These are phyloP conservation scores for Dorcoceras hygrometricum DNA, from an alignment of 257 asterid species.

Conservation along the genomic window DNA sequence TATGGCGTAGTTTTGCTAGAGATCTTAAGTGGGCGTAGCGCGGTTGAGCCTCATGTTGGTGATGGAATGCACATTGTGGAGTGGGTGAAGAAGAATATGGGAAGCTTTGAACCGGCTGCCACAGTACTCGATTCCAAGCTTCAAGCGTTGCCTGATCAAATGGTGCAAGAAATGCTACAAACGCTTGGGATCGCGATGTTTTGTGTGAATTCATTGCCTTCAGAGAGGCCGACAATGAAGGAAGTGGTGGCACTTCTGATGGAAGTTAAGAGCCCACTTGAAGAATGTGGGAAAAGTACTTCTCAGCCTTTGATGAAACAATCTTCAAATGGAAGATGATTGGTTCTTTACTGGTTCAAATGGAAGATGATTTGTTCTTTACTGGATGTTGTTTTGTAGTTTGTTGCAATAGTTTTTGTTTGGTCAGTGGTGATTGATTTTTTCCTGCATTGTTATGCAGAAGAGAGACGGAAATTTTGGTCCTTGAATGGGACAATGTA, in stretches of 20 bases:
- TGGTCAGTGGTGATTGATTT: slow-evolving; percentile 30
- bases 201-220: slow-evolving; percentile 80
- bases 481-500: slow-evolving; percentile 32
- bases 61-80: slow-evolving; percentile 84
- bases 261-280: slow-evolving; percentile 85
- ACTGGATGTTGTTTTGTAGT: slow-evolving; percentile 7
- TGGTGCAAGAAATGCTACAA: slow-evolving; percentile 97
- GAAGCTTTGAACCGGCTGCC: slow-evolving; percentile 86
- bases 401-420: neutral
- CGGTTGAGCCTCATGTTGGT: slow-evolving; percentile 71
- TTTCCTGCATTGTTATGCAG: slow-evolving; percentile 21
- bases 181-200: slow-evolving; percentile 95
- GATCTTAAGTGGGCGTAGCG: slow-evolving; percentile 81
- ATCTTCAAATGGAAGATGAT: slow-evolving; percentile 59
- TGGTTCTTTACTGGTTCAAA: slow-evolving; percentile 34
- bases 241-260: slow-evolving; percentile 90
- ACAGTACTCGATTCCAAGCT: slow-evolving; percentile 74
- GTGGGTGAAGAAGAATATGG: slow-evolving; percentile 97
- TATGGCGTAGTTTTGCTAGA: slow-evolving; percentile 87
- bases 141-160: slow-evolving; percentile 72
- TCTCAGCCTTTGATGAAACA: slow-evolving; percentile 89
- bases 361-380: slow-evolving; percentile 42
- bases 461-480: slow-evolving; percentile 25
- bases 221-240: slow-evolving; percentile 91
- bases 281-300: slow-evolving; percentile 63